phyloP scores from a whole-genome alignment of 2,329 filamentous ascomycete genomes.

The Phyllosticta paracitricarpa region DNA sequence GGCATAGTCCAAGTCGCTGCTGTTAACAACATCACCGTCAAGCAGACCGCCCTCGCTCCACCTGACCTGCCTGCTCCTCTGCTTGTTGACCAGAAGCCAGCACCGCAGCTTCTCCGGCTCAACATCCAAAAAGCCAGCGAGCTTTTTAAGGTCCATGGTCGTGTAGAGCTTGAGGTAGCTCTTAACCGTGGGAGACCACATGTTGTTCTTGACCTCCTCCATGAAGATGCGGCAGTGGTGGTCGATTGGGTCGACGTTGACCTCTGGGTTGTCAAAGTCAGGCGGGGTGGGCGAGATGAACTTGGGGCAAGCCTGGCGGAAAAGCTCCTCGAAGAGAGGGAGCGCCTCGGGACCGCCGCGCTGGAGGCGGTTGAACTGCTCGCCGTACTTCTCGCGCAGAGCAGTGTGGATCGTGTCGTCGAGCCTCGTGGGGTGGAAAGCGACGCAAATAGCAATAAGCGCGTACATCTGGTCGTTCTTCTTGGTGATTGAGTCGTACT shows the following conservation, averaged over 20 bases:
- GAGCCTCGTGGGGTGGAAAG: slow-evolving; percentile 91
- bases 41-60: slow-evolving; percentile 85
- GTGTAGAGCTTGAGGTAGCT: slow-evolving; percentile 99
- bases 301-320: slow-evolving; percentile 95
- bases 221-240: slow-evolving; percentile 98
- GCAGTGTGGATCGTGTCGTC: slow-evolving; percentile 99
- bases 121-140: slow-evolving; percentile 93
- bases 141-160: slow-evolving; percentile 97
- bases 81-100: slow-evolving; percentile 96
- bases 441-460: slow-evolving; percentile 95
- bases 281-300: slow-evolving; percentile 97
- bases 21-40: slow-evolving; percentile 86
- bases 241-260: slow-evolving; percentile 94
- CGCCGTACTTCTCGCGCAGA: slow-evolving; percentile 96
- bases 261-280: slow-evolving; percentile 91
- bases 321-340: slow-evolving; percentile 95
- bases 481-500: slow-evolving; percentile 98
- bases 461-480: slow-evolving; percentile 99
- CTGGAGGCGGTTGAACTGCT: slow-evolving; percentile 94
- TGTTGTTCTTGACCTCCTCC: slow-evolving; percentile 99
- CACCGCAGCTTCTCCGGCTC: slow-evolving; percentile 91
- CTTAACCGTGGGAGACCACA: slow-evolving; percentile 95
- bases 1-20: slow-evolving; percentile 93
- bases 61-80: slow-evolving; percentile 90
- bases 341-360: slow-evolving; percentile 91